These are phyloP conservation scores for Pochonia chlamydosporia DNA, from an alignment of 2,329 filamentous ascomycete genomes.

Conservation along the genomic window DNA sequence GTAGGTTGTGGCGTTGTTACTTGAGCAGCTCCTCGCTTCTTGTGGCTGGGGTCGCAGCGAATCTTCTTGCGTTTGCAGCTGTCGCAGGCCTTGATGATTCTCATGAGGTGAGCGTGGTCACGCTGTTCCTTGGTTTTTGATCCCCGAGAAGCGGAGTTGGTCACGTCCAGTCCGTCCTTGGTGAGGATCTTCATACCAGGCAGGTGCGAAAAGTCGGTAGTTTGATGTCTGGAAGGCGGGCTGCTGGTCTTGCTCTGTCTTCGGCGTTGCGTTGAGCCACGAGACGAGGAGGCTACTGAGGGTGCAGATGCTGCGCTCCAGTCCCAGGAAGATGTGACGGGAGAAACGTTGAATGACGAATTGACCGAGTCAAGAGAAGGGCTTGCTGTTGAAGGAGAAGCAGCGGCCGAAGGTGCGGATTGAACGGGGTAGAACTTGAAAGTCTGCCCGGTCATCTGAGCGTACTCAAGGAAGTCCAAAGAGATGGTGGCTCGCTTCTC, in stretches of 20 bases:
- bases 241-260: constrained; percentile 19
- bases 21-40: constrained; percentile 36
- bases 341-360: constrained; percentile 44
- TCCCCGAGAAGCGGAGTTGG: constrained; percentile 54
- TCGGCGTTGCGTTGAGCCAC: constrained; percentile 20
- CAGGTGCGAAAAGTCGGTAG: constrained; percentile 44
- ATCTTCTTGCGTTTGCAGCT: constrained; percentile 58
- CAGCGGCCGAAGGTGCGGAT: constrained; percentile 23
- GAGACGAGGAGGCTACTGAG: constrained; percentile 23
- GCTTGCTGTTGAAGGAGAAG: constrained; percentile 39
- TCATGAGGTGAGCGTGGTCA: constrained; percentile 61
- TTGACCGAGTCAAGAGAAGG: constrained; percentile 38
- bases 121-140: constrained; percentile 64
- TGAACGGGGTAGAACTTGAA: constrained; percentile 57
- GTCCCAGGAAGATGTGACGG: constrained; percentile 41
- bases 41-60: constrained; percentile 55
- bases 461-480: constrained; percentile 53
- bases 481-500: constrained; percentile 55
- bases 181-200: constrained; percentile 65
- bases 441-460: constrained; percentile 46
- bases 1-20: constrained; percentile 19
- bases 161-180: constrained; percentile 56
- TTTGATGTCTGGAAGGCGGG: constrained; percentile 21
- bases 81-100: constrained; percentile 63
- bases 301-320: constrained; percentile 28